Base-by-base conservation (phyloP, 305 asterid genomes). In the Fraxinus angustifolia region DNA sequence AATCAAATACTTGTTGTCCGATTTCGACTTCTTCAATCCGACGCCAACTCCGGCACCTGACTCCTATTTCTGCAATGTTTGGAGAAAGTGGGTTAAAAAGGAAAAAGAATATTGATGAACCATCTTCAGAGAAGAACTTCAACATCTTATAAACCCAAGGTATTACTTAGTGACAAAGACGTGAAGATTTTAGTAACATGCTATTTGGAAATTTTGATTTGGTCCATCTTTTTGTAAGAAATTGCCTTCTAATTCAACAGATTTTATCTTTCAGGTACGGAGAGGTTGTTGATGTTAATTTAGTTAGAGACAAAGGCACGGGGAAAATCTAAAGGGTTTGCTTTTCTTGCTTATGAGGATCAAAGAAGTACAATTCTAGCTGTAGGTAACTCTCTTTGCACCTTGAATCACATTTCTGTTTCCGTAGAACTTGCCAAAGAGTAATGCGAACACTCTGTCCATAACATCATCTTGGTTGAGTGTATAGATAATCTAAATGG, bases 361-460 rank as follows among this genome's bases (percentile, higher is more conserved):
- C 98, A 94, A 87, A 90, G 98, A 62, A 93, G 98, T 83, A 93
- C 98, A 17, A 93, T 6, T 86, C 97, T 93, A 3, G 96, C 97
- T 8, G 97, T 94, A 30, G 98, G 98, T 94, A 21, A 19, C 94
- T 84, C 53, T 34, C 79, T 80, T 14, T 81, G 10, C 77, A 42
- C 26, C 68, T 30, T 78, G 45, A 67, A 8, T 45, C 56, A 56
- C 56, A 62, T n/a, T 76, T 26, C 10, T 23, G 73, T 53, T 65
- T 45, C n/a, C 6, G 36, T 1, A 23, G 35, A 36, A 12, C 83
- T 19, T 28, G 16, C 17, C 38, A 12, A 56, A 6, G 65, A 36
- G 75, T 8, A 40, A 26, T 35, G 26, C 6, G 23, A 21, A 60
- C 14, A 6, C 33, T 60, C n/a, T n/a, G 10, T 60, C n/a, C 12